Evolutionary conservation across 2,329 filamentous ascomycete genomes (phyloP), one percentile per base, ranked within the genome.

Genomic region (Scedosporium aurantiacum): DNA sequence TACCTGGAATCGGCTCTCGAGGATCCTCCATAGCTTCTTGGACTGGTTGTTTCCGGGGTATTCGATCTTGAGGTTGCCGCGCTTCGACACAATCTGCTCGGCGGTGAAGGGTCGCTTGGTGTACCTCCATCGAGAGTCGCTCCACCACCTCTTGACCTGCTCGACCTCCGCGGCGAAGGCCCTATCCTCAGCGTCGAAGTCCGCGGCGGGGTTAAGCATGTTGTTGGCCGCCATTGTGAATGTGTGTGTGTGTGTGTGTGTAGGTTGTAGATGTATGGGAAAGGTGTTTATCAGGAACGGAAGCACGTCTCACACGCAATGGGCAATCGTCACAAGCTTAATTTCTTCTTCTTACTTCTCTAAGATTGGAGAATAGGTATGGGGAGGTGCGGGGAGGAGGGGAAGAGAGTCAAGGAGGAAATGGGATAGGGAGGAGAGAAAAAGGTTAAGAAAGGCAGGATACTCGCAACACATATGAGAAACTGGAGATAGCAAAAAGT

Each of bases 51-150:
- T 96, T 78, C 92, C 94, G 21, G 94, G 88, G 73, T 97, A 97
- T 65, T 95, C 83, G 68, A 97, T 88, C 76, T 88, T 90, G 69
- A 99, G 79, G 70, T 89, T 92, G 62, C 94, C 94, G 71, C 94
- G 83, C 84, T 99, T 99, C 60, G 90, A 87, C 65, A 96, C 94
- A 71, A 99, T 97, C 78, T 96, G 90, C 81, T 97, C 94, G 37
- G 94, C 91, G 3, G 92, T 96, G 74, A 94, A 99, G 25, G 94
- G 87, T 63, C 94, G 84, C 78, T 89, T 92, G 68, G 94, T 99
- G 76, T 90, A 85, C 72, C 90, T 84, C 94, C 94, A 99, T 81
- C 94, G 84, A 62, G 91, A 84, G 69, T 95, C 90, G 60, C 80
- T 82, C 94, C 94, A 99, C 94, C 94, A 99, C 74, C 88, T 78